A percentile compares a stretch with the other conserved stretches of the same genome.
Evolutionary conservation across 2,329 filamentous ascomycete species (phyloP).

Genomic region (Fusarium denticulatum): DNA sequence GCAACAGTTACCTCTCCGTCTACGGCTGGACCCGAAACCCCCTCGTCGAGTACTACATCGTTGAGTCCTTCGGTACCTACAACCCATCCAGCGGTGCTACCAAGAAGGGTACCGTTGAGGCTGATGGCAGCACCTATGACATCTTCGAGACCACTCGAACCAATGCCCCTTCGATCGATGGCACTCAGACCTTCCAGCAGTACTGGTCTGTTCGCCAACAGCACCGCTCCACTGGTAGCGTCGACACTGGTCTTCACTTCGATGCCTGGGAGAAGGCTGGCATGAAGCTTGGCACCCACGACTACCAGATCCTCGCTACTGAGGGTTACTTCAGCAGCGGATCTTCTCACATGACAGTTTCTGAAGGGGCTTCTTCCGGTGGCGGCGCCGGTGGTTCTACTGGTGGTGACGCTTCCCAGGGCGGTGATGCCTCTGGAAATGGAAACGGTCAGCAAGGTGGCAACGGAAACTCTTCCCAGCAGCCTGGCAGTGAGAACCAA

Average conservation of each 20-base stretch:
- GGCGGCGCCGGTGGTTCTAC: not conserved
- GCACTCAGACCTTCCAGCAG: slow-evolving; percentile 62
- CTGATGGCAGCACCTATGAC: slow-evolving; percentile 53
- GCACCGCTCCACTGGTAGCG: slow-evolving; percentile 61
- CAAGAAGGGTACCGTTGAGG: slow-evolving; percentile 44
- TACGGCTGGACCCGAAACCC: slow-evolving; percentile 53
- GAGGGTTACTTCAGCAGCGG: slow-evolving; percentile 64
- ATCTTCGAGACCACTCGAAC: slow-evolving; percentile 50
- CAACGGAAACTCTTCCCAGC: slow-evolving; percentile 5
- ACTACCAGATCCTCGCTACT: slow-evolving; percentile 66
- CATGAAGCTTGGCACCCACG: slow-evolving; percentile 57
- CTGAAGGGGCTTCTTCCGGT: slow-evolving; percentile 12
- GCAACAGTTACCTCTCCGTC: slow-evolving; percentile 51
- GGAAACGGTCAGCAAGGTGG: not conserved
- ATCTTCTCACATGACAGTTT: slow-evolving; percentile 57
- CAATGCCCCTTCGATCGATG: slow-evolving; percentile 59
- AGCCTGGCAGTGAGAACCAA: slow-evolving; percentile 3
- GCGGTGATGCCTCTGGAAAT: not conserved
- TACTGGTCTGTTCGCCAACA: slow-evolving; percentile 62
- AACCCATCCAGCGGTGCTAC: slow-evolving; percentile 47
- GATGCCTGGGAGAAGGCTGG: slow-evolving; percentile 62
- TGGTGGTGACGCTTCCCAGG: not conserved
- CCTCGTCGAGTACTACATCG: slow-evolving; percentile 52
- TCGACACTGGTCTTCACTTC: slow-evolving; percentile 62
- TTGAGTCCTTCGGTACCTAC: slow-evolving; percentile 49